Base-by-base conservation (phyloP, 2,329 filamentous ascomycete species). In the Ilyonectria mors-panacis region DNA sequence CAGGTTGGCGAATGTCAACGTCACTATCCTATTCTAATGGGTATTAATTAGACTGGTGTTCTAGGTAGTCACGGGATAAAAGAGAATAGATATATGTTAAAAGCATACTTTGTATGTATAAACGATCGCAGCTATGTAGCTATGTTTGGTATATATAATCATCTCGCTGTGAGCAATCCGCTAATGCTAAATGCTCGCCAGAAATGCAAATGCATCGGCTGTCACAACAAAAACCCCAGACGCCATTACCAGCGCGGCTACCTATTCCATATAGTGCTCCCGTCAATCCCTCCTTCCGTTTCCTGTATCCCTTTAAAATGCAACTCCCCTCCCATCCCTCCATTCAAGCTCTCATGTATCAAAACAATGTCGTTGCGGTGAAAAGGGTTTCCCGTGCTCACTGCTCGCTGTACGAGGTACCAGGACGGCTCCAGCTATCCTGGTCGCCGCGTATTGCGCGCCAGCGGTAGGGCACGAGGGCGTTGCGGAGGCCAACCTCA, bases 401-500 rank as follows among this genome's bases (percentile, higher is more conserved):
- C 28, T 67, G 69, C 57, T 76, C 74, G 53, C 74, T 76, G 42
- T 76, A 71, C 28, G 74, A 76, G 15, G 74, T 76, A 30, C 63
- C 58, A 4, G 74, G 74, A 2, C 74, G 73, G n/a, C 70, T 72
- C 39, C 61, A 73, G 50, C 66, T 55, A 19, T 71, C 72, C 50
- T 71, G 67, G 13, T 75, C 71, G 4, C 63, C 65, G 13, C 67
- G 71, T 65, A 73, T 55, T 17, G 67, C 66, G 28, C 75, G 74
- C 70, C 67, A 75, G n/a, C 73, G 75, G 28, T 76, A 76, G 17
- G 75, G 75, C 45, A 77, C 39, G 9, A 77, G 67, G 23, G 75
- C 75, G 48, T 69, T 73, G 42, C 75, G 75, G 28, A 77, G 71
- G 23, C 75, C 75, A 45, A 77, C 65, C 45, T 71, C 74, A 30